These are phyloP conservation scores for Colletotrichum lindemuthianum DNA, from an alignment of 2,329 filamentous ascomycete species.

Conservation along the genomic window DNA sequence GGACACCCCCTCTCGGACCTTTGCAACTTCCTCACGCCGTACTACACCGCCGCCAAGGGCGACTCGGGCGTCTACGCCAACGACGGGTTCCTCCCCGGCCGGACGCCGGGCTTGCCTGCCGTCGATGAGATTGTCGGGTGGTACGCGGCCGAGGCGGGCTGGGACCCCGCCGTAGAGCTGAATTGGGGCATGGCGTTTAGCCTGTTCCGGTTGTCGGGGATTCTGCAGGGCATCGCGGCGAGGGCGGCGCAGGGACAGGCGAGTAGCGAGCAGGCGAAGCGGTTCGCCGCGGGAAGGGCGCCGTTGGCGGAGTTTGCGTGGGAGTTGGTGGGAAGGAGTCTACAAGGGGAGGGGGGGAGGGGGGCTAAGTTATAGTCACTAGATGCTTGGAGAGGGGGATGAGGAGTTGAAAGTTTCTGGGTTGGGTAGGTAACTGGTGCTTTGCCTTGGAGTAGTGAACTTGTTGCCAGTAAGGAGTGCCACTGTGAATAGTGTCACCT, in stretches of 20 bases:
- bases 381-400: no score
- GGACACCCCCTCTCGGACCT: conserved; percentile 96
- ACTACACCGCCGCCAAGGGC: conserved; percentile 49
- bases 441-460: no score
- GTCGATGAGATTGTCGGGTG: conserved; percentile 53
- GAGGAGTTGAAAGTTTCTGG: no score
- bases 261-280: conserved; percentile 82
- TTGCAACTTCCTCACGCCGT: conserved; percentile 73
- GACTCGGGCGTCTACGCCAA: conserved; percentile 43
- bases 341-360: conserved; percentile 45
- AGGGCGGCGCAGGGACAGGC: conserved; percentile 87
- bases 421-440: no score
- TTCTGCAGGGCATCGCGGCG: conserved; percentile 91
- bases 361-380: conserved; percentile 37
- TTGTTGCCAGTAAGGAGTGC: no score
- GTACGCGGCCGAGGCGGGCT: conserved; percentile 67
- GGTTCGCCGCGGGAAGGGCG: conserved; percentile 74
- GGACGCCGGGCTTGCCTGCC: conserved; percentile 70
- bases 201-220: conserved; percentile 69
- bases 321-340: conserved; percentile 65
- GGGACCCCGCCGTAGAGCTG: conserved; percentile 72
- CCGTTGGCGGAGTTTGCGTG: conserved; percentile 84
- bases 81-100: conserved; percentile 68
- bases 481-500: no score
- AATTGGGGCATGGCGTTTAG: conserved; percentile 71